Evolutionary conservation across 495 filamentous ascomycete species (phyloP).

Genomic region (Lepraria neglecta): DNA sequence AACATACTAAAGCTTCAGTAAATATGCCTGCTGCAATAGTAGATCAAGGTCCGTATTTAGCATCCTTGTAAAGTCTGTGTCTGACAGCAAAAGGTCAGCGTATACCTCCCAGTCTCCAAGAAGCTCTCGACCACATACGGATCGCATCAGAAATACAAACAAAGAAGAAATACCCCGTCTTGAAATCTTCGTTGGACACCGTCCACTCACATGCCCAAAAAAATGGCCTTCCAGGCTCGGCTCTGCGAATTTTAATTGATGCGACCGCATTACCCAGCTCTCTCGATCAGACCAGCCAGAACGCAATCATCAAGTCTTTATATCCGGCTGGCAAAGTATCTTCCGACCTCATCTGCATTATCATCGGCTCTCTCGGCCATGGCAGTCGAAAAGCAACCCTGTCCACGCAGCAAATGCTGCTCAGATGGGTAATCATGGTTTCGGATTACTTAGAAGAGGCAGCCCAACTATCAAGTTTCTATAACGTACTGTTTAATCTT

Average conservation of each 20-base stretch:
- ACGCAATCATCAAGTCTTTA: constrained; percentile 61
- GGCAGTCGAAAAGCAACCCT: constrained; percentile 70
- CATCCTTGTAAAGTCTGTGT: not conserved
- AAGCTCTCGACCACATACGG: constrained; percentile 5
- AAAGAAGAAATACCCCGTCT: constrained; percentile 1
- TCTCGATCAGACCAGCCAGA: constrained; percentile 68
- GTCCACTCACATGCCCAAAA: constrained; percentile 52
- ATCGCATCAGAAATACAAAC: constrained; percentile 3
- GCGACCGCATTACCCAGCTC: constrained; percentile 58
- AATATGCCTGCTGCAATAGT: not conserved
- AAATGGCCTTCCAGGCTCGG: constrained; percentile 54
- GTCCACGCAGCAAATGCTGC: constrained; percentile 59
- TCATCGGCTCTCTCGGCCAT: constrained; percentile 71
- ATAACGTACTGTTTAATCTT: constrained; percentile 74
- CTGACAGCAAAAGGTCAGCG: not conserved
- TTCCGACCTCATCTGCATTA: constrained; percentile 54
- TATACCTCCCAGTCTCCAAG: not conserved
- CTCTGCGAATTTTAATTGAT: constrained; percentile 58
- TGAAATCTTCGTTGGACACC: constrained; percentile 10
- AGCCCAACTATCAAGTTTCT: constrained; percentile 59
- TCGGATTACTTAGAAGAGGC: constrained; percentile 67
- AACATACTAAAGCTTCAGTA: not conserved
- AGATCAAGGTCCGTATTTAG: not conserved
- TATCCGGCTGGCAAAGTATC: constrained; percentile 63
- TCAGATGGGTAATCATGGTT: constrained; percentile 76